phyloP scores from a whole-genome alignment of 352 stramenopile species.

The Phytophthora melonis region DNA sequence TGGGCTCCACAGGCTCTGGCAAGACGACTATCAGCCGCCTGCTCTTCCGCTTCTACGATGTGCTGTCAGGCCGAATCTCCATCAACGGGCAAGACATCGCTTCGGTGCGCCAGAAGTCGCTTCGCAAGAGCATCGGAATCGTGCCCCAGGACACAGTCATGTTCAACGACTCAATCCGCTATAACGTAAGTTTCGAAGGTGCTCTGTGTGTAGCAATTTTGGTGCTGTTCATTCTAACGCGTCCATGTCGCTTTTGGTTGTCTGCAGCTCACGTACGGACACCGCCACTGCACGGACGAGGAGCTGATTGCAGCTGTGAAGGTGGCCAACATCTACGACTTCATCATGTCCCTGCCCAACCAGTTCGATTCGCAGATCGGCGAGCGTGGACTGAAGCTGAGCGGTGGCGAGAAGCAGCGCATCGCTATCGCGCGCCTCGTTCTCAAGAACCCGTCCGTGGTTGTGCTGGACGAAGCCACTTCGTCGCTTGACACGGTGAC shows the following conservation, averaged over 20 bases:
- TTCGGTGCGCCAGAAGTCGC: constrained; percentile 86
- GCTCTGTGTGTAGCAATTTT: neutral
- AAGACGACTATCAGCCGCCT: constrained; percentile 96
- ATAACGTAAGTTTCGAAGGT: constrained; percentile 88
- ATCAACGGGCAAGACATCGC: constrained; percentile 94
- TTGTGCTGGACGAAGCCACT: constrained; percentile 85
- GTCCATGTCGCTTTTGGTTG: constrained; percentile 3
- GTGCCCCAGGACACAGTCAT: constrained; percentile 97
- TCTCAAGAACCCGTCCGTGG: constrained; percentile 80
- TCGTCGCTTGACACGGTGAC: constrained; percentile 81
- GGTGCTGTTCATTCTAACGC: constrained; percentile 6
- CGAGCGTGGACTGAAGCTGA: constrained; percentile 82
- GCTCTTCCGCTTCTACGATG: constrained; percentile 97
- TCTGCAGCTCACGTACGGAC: constrained; percentile 92
- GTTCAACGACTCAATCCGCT: constrained; percentile 97
- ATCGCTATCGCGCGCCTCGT: constrained; percentile 84
- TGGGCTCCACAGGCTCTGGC: constrained; percentile 92
- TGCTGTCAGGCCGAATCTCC: constrained; percentile 66
- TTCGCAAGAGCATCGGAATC: constrained; percentile 93
- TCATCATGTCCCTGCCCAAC: constrained; percentile 93
- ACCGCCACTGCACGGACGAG: constrained; percentile 85
- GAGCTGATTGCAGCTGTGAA: constrained; percentile 92
- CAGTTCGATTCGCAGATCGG: constrained; percentile 93
- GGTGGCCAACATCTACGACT: constrained; percentile 93
- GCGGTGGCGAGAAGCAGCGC: constrained; percentile 85